Evolutionary conservation across 2,329 filamentous ascomycete species (phyloP).

Genomic region (Chalaropsis thielavioides): DNA sequence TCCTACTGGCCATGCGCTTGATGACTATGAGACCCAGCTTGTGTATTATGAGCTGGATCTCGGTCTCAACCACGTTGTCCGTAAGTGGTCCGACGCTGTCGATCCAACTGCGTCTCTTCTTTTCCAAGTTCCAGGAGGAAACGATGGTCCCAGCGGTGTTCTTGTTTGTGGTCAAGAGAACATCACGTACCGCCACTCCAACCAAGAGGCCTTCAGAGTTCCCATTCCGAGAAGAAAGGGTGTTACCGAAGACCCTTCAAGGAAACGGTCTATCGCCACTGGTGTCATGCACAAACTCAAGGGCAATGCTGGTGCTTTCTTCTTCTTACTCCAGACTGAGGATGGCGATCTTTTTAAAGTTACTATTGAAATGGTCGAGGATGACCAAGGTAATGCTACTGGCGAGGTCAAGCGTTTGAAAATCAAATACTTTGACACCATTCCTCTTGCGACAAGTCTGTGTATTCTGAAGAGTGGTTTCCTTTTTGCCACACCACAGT

Average conservation of each 20-base stretch:
- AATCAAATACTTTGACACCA: constrained; percentile 96
- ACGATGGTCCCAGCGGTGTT: constrained; percentile 86
- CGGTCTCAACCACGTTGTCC: constrained; percentile 90
- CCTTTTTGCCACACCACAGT: constrained; percentile 81
- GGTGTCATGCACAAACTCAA: constrained; percentile 98
- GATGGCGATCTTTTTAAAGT: constrained; percentile 98
- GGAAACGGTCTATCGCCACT: constrained; percentile 73
- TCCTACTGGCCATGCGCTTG: constrained; percentile 64
- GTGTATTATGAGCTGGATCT: constrained; percentile 98
- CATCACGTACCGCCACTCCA: constrained; percentile 93
- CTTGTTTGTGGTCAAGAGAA: constrained; percentile 89
- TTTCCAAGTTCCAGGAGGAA: constrained; percentile 89
- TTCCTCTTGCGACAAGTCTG: constrained; percentile 73
- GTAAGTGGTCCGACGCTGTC: constrained; percentile 90
- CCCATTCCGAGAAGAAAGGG: constrained; percentile 78
- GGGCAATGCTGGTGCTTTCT: constrained; percentile 69
- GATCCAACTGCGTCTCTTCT: constrained; percentile 79
- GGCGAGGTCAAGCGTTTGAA: constrained; percentile 71
- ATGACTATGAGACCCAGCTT: constrained; percentile 73
- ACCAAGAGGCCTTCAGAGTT: constrained; percentile 77
- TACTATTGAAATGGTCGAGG: constrained; percentile 78
- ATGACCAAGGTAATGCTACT: constrained; percentile 61
- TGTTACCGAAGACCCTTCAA: constrained; percentile 77
- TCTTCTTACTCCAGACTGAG: constrained; percentile 89
- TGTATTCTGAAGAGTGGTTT: constrained; percentile 94